Percentiles rank a stretch among this genome's conserved stretches.
These are phyloP conservation scores for Telfairia occidentalis DNA, from an alignment of 331 rosid genomes.

Conservation along the genomic window DNA sequence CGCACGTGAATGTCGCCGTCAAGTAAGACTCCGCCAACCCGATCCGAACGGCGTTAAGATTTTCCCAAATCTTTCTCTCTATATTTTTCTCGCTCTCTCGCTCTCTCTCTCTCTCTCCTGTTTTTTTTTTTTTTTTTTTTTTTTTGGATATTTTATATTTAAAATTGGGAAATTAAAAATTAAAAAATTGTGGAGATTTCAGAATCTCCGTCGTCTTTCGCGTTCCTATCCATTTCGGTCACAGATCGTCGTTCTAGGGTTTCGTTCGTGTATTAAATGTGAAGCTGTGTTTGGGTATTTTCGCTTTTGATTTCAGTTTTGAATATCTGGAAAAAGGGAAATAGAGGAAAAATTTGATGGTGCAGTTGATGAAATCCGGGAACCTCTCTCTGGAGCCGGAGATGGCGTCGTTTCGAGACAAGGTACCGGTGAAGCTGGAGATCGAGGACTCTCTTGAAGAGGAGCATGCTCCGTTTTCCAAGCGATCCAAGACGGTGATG, in stretches of 20 bases:
- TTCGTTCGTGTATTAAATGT: neutral
- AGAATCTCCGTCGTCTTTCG: neutral
- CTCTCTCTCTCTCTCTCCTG: neutral
- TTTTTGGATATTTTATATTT: too few relatives aligned
- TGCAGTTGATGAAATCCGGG: constrained; percentile 55
- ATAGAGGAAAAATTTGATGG: constrained; percentile 23
- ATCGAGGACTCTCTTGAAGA: constrained; percentile 39
- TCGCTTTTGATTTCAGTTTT: neutral
- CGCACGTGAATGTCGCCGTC: constrained; percentile 23
- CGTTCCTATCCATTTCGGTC: constrained; percentile 8
- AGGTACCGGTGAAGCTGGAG: constrained; percentile 38
- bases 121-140: too few relatives aligned
- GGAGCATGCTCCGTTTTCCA: constrained; percentile 30
- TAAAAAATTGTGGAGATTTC: constrained; percentile 3
- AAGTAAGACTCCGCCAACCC: neutral
- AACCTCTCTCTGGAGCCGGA: constrained; percentile 29
- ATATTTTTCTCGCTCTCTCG: neutral
- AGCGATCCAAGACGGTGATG: constrained; percentile 29
- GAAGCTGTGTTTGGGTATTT: neutral
- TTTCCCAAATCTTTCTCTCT: neutral
- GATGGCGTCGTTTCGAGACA: constrained; percentile 23
- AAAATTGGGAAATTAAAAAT: too few relatives aligned
- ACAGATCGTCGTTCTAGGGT: neutral
- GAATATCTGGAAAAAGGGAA: neutral
- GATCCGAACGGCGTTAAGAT: constrained; percentile 17